Percentiles rank a stretch among this genome's conserved stretches.
Evolutionary conservation across 495 filamentous ascomycete genomes (phyloP).

Genomic region (Podospora appendiculata): DNA sequence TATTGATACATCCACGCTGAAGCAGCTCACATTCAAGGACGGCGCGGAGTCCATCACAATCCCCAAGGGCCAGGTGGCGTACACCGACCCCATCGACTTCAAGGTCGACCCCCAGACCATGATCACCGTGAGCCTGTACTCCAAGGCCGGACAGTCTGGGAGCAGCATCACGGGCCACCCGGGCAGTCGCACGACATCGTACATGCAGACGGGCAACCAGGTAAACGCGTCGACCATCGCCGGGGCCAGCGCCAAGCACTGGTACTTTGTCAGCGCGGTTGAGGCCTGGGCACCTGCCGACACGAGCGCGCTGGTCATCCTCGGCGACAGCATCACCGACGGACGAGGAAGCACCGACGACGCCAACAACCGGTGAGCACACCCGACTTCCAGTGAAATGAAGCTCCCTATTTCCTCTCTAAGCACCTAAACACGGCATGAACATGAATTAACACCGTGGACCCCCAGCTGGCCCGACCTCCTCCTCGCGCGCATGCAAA

Average conservation of each 20-base stretch:
- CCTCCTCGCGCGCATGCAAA: constrained; percentile 48
- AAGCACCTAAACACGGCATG: background rate
- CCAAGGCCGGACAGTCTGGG: constrained; percentile 46
- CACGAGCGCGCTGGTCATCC: constrained; percentile 45
- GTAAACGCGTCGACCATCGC: constrained; percentile 39
- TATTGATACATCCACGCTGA: constrained; percentile 44
- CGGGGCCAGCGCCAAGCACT: constrained; percentile 37
- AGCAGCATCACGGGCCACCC: constrained; percentile 58
- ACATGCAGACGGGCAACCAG: constrained; percentile 48
- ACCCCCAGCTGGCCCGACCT: constrained; percentile 58
- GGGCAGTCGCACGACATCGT: constrained; percentile 58
- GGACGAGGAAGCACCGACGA: constrained; percentile 58
- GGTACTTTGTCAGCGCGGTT: constrained; percentile 55
- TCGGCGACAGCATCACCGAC: constrained; percentile 72
- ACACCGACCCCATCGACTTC: constrained; percentile 58
- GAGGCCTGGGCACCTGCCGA: constrained; percentile 47
- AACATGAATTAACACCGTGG: background rate
- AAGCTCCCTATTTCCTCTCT: no score
- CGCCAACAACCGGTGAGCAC: constrained; percentile 50
- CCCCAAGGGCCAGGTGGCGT: constrained; percentile 47
- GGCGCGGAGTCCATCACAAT: constrained; percentile 42
- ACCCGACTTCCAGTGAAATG: no score
- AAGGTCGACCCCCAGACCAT: constrained; percentile 37
- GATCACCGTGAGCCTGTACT: constrained; percentile 53
- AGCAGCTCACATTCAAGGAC: constrained; percentile 51